Base-by-base conservation (phyloP, 2,329 filamentous ascomycete genomes). In the Coniochaeta pulveracea region DNA sequence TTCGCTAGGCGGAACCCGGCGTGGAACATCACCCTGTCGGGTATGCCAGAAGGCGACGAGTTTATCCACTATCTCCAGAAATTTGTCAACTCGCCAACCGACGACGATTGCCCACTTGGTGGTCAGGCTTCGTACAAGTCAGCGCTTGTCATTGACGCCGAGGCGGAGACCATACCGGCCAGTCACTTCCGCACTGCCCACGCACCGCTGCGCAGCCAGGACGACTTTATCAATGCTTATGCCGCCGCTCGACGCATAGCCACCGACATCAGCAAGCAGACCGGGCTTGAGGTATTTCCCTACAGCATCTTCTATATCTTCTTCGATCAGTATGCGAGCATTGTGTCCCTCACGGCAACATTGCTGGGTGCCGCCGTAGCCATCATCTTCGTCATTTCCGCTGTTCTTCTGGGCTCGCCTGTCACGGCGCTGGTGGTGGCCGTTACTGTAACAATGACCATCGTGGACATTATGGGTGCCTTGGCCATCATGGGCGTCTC, bases 241-340 rank as follows among this genome's bases (percentile, higher is more conserved):
- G 76, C 80, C 5, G 76, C 89, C 2, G 91, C 91, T 3, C 82
- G 89, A 12, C 83, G 91, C 39, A 94, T 98, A 41, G 78, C 89
- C 0, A 61, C 76, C 10, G 80, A 82, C 18, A 78, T 98, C 33
- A 79, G 70, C 10, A 58, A 71, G 34, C 66, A 70, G 33, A 88
- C 86, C 4, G 72, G 77, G 5, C 75, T 84, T 15, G 78, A 91
- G 16, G 79, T 98, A 3, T 98, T 98, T 67, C 85, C 91, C 0
- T 98, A 98, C 62, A 93, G 85, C 45, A 80, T 95, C 39, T 94
- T 94, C 55, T 98, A 98, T 63, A 88, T 98, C 54, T 98, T 96
- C 71, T 98, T 98, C 54, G 91, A 98, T 52, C 91, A 96, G 54
- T 98, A 98, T 51, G 72, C 85, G 5, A 74, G 73, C 37, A 96